Evolutionary conservation across 2,329 filamentous ascomycete genomes (phyloP), one percentile per base, ranked within the genome.

Genomic region (Sarocladium brachiariae): DNA sequence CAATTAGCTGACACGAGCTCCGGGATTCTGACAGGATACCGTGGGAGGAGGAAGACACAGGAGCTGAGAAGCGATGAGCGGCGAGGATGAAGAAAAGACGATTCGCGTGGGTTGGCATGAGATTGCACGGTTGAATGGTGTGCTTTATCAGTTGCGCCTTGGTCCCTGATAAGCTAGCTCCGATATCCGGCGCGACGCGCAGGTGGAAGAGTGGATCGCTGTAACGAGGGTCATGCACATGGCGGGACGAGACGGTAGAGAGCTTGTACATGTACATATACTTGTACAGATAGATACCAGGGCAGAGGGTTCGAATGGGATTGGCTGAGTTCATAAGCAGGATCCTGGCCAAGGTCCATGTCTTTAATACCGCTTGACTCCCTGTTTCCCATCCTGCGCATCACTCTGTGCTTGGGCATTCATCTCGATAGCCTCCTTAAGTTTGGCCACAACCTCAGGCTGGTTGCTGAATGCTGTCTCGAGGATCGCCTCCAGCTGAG

Each of bases 401-500:
- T 78, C 71, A 50, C 69, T 73, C 57, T 77, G 74, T 49, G 76
- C 77, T 54, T 77, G 69, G 11, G 74, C 73, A 54, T 79, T 78
- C 52, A 79, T 72, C 59, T 76, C 69, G 52, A 83, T 79, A 1
- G 81, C 80, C 61, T 83, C 79, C 59, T 80, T 80, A 49, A 84
- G 64, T 65, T 81, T 81, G 8, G 65, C 70, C 48, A 80, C 70
- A 10, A 83, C 77, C 58, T 83, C 79, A 0, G 75, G 75, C 62
- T 82, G 78, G 35, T 73, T 76, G 51, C 75, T 73, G 58, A 85
- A 84, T 2, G 78, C 80, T 34, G 68, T 71, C 51, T 75, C 66
- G 38, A 91, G 65, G 52, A 78, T 68, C 51, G 67, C 71, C 47
- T 81, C 77, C 41, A 85, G 64, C 57, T 83, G 80, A 45, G 69